phyloP scores from a whole-genome alignment of 2,329 filamentous ascomycete genomes.

The Aspergillus pseudoterreus region DNA sequence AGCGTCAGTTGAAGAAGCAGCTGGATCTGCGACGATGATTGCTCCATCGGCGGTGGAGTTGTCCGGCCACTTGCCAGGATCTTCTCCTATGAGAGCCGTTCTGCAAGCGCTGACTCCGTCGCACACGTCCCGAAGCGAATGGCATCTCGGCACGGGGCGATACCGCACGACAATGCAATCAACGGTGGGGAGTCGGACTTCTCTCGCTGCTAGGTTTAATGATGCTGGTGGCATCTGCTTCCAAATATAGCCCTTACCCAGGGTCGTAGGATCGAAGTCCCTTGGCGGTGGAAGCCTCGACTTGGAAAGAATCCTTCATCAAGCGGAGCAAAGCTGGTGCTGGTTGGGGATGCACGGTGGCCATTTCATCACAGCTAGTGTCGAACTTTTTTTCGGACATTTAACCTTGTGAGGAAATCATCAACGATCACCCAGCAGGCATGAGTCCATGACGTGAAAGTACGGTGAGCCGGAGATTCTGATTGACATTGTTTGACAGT shows the following conservation, averaged over 20 bases:
- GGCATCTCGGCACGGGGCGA: background rate
- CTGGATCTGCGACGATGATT: slow-evolving; percentile 10
- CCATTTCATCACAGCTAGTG: slow-evolving; percentile 15
- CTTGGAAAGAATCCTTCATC: background rate
- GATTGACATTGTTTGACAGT: background rate
- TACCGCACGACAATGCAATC: background rate
- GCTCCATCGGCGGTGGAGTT: slow-evolving; percentile 10
- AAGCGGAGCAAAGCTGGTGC: slow-evolving; percentile 4
- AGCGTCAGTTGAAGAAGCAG: slow-evolving; percentile 1
- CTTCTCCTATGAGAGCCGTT: slow-evolving; percentile 22
- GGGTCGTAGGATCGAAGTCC: background rate
- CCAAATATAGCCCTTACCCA: slow-evolving; percentile 15
- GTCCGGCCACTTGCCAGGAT: slow-evolving; percentile 5
- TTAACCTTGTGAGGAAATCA: slow-evolving; percentile 7
- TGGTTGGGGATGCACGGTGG: slow-evolving; percentile 17
- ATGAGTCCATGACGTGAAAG: slow-evolving; percentile 1
- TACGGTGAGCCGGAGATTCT: slow-evolving; percentile 7
- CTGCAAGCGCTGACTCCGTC: slow-evolving; percentile 30
- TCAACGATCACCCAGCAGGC: background rate
- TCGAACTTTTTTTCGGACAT: background rate
- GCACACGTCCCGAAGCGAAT: slow-evolving; percentile 13
- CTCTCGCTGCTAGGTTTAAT: background rate
- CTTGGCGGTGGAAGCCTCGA: slow-evolving; percentile 1
- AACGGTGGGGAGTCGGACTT: background rate
- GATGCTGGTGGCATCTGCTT: slow-evolving; percentile 2